A percentile compares a stretch with the other conserved stretches of the same genome.
Evolutionary conservation across 257 asterid genomes (phyloP).

Genomic region (Salvia splendens): DNA sequence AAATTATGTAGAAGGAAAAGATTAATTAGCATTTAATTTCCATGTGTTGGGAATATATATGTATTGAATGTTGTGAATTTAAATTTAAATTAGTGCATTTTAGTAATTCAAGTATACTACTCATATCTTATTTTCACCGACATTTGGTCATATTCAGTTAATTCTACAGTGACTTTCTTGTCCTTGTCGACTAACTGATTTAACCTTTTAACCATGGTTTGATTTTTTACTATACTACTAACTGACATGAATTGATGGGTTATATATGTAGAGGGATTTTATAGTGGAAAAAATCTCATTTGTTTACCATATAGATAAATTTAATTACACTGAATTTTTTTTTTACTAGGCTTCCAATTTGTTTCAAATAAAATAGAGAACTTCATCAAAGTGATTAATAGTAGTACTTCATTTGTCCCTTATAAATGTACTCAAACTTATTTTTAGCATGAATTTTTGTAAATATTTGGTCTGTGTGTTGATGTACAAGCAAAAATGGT

Average conservation of each 20-base stretch:
- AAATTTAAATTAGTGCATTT: background rate
- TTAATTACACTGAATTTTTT: too few relatives aligned
- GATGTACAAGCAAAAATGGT: too few relatives aligned
- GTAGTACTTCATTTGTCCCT: too few relatives aligned
- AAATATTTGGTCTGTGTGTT: too few relatives aligned
- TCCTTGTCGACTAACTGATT: background rate
- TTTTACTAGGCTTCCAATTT: too few relatives aligned
- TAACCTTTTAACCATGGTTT: slow-evolving; percentile 1
- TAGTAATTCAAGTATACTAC: background rate
- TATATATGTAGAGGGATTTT: too few relatives aligned
- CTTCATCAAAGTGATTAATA: too few relatives aligned
- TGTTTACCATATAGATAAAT: too few relatives aligned
- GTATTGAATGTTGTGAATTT: slow-evolving; percentile 3
- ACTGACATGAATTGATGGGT: slow-evolving; percentile 17
- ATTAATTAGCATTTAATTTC: background rate
- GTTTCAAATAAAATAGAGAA: too few relatives aligned
- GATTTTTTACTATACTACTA: slow-evolving; percentile 14
- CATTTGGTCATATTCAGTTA: slow-evolving; percentile 32
- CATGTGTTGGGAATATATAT: background rate
- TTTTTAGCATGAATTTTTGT: too few relatives aligned
- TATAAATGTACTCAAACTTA: too few relatives aligned
- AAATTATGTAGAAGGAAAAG: slow-evolving; percentile 6
- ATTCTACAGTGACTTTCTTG: slow-evolving; percentile 11
- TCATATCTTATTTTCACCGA: background rate
- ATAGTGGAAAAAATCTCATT: too few relatives aligned